These are phyloP conservation scores for Glomus cerebriforme DNA, from an alignment of 192 early-diverging fungal genomes.

Conservation along the genomic window DNA sequence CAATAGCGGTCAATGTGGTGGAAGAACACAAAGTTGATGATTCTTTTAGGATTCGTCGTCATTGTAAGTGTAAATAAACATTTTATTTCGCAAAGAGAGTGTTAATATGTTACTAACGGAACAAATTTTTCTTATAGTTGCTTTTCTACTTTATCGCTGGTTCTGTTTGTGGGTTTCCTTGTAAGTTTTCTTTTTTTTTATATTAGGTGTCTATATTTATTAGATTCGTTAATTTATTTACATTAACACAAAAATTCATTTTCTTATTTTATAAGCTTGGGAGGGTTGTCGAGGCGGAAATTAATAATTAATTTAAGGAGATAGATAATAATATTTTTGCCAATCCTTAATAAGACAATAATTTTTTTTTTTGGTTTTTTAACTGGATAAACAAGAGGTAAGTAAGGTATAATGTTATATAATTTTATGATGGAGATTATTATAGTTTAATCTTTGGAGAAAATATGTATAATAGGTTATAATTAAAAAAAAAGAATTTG, in stretches of 20 bases:
- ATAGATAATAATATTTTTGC: no score
- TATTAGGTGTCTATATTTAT: not conserved
- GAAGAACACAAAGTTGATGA: slow-evolving; percentile 89
- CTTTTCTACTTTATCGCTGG: slow-evolving; percentile 76
- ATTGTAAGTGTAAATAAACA: slow-evolving; percentile 46
- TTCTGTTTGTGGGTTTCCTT: slow-evolving; percentile 81
- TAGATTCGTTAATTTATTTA: not conserved
- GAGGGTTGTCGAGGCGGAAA: not conserved
- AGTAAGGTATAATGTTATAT: no score
- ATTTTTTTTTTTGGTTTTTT: no score
- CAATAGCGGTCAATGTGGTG: slow-evolving; percentile 84
- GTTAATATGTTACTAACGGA: not conserved
- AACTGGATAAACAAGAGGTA: no score
- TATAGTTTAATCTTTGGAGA: no score
- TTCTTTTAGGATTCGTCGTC: slow-evolving; percentile 59
- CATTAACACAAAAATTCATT: no score
- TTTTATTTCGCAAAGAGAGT: not conserved
- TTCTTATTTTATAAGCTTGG: slow-evolving; percentile 7
- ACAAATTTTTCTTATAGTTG: slow-evolving; percentile 45
- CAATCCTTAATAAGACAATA: no score
- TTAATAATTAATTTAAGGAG: slow-evolving; percentile 11
- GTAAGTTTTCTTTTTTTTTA: slow-evolving; percentile 37
- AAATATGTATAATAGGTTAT: no score
- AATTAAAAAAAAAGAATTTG: no score
- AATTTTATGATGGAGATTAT: no score